Percentiles rank a stretch among this genome's conserved stretches.
phyloP scores from a whole-genome alignment of 1,284 basidiomycete species.

The Cryptococcus neoformans region DNA sequence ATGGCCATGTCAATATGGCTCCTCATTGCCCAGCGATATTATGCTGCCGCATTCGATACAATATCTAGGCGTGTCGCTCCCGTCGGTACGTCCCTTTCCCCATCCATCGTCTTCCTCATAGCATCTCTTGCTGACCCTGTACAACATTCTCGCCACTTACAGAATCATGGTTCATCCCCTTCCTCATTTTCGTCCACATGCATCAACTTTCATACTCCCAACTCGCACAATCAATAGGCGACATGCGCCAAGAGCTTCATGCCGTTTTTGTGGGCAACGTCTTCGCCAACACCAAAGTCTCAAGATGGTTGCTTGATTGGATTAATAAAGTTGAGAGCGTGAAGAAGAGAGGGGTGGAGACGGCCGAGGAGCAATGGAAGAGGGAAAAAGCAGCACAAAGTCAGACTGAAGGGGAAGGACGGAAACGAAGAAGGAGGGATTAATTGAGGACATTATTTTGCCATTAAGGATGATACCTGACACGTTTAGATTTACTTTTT shows the following conservation, averaged over 20 bases:
- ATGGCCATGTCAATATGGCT: slow-evolving; percentile 32
- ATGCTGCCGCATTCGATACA: slow-evolving; percentile 25
- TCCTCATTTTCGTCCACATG: slow-evolving; percentile 36
- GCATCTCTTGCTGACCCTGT: too few species aligned
- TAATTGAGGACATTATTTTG: too few species aligned
- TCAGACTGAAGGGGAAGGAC: too few species aligned
- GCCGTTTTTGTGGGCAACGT: slow-evolving; percentile 20
- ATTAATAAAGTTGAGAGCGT: too few species aligned
- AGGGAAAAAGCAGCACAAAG: too few species aligned
- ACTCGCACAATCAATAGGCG: slow-evolving; percentile 29
- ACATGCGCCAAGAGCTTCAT: slow-evolving; percentile 31
- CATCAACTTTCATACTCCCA: slow-evolving; percentile 15
- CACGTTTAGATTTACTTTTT: too few species aligned
- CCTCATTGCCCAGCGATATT: slow-evolving; percentile 26
- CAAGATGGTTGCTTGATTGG: too few species aligned
- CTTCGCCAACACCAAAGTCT: slow-evolving; percentile 18
- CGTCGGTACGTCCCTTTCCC: slow-evolving; percentile 29
- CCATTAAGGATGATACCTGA: too few species aligned
- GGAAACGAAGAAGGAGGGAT: too few species aligned
- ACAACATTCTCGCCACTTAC: background rate
- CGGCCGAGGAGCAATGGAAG: too few species aligned
- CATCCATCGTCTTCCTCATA: background rate
- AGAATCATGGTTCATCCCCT: slow-evolving; percentile 39
- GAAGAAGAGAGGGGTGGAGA: too few species aligned
- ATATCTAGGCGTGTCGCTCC: slow-evolving; percentile 32